Percentiles rank a stretch among this genome's conserved stretches.
Evolutionary conservation across 2,329 filamentous ascomycete species (phyloP).

Genomic region (Corniculantispora saksenae): DNA sequence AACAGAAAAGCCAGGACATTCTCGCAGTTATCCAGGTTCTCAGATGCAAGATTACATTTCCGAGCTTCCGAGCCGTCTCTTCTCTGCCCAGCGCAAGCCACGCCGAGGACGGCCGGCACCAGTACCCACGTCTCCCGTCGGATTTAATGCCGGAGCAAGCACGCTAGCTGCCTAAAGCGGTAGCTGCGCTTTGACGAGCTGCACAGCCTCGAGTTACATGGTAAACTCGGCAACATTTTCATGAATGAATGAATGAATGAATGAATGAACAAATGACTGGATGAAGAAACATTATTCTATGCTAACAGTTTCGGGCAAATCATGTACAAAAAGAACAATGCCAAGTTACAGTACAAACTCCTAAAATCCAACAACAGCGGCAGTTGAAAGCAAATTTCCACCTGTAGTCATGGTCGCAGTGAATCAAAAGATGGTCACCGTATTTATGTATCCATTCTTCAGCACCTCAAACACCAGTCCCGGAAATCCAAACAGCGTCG

Average conservation of each 20-base stretch:
- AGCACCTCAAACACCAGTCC: slow-evolving; percentile 94
- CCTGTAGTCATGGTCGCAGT: neutral
- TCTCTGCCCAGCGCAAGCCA: neutral
- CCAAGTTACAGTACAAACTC: neutral
- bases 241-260: too few species aligned
- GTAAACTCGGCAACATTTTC: too few species aligned
- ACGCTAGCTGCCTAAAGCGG: slow-evolving; percentile 1
- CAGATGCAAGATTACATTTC: too few species aligned
- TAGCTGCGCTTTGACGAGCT: neutral
- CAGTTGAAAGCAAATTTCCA: neutral
- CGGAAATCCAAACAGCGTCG: slow-evolving; percentile 89
- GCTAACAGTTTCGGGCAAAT: neutral
- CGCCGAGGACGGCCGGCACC: slow-evolving; percentile 15
- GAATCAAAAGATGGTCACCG: slow-evolving; percentile 79
- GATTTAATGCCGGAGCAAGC: slow-evolving; percentile 10
- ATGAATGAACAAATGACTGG: too few species aligned
- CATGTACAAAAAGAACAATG: neutral
- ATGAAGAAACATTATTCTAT: neutral
- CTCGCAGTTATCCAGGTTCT: too few species aligned
- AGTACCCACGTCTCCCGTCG: slow-evolving; percentile 17
- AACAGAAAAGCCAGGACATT: too few species aligned
- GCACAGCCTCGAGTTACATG: too few species aligned
- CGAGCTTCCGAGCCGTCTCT: neutral
- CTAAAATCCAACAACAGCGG: neutral
- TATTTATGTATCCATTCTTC: slow-evolving; percentile 87